Evolutionary conservation across 345 rosid species (phyloP).

Genomic region (thale cress (Arabidopsis thaliana)): TAIR10.1 NC_003070.9:1138501-1139000

Average conservation of each 20-base stretch:
- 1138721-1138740: neutral
- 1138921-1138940: conserved; percentile 38
- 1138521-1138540: conserved; percentile 35
- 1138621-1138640: neutral
- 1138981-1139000: conserved; percentile 38
- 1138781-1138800: neutral
- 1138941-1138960: conserved; percentile 42
- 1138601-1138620: neutral
- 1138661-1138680: neutral
- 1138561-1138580: conserved; percentile 26
- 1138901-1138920: conserved; percentile 7
- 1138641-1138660: neutral
- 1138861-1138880: conserved; percentile 2
- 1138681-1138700: neutral
- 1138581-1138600: neutral
- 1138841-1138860: neutral
- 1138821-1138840: neutral
- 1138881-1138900: neutral
- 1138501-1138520: conserved; percentile 34
- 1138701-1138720: neutral
- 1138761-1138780: neutral
- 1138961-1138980: conserved; percentile 36
- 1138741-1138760: neutral
- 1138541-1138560: conserved; percentile 39
- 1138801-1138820: neutral